A percentile compares a stretch with the other conserved stretches of the same genome.
These are phyloP conservation scores for Russula griseocarnosa DNA, from an alignment of 768 basidiomycete species.

Conservation along the genomic window DNA sequence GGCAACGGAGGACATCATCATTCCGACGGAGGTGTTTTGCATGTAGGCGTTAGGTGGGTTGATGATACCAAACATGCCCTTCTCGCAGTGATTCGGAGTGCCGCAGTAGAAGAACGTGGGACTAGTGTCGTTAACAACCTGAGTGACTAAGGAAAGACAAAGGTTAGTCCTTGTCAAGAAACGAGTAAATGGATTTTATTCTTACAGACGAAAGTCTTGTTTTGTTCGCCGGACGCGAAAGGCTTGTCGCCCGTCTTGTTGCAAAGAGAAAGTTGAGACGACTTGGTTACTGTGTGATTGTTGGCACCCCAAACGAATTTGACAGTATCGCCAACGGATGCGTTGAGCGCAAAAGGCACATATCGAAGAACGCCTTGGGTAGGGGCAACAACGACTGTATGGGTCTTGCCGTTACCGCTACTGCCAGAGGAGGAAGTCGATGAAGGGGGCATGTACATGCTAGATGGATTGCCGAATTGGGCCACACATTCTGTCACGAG, in stretches of 20 bases:
- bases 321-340: slow-evolving; percentile 72
- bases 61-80: slow-evolving; percentile 85
- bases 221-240: slow-evolving; percentile 65
- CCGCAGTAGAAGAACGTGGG: slow-evolving; percentile 75
- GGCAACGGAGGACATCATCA: slow-evolving; percentile 47
- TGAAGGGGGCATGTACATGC: slow-evolving; percentile 33
- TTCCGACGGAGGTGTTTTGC: slow-evolving; percentile 46
- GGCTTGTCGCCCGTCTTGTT: slow-evolving; percentile 59
- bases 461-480: slow-evolving; percentile 44
- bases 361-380: slow-evolving; percentile 71
- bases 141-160: slow-evolving; percentile 42
- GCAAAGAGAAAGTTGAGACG: slow-evolving; percentile 61
- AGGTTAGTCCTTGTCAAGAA: slow-evolving; percentile 28
- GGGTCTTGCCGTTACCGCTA: slow-evolving; percentile 53
- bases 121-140: slow-evolving; percentile 68
- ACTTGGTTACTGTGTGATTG: slow-evolving; percentile 81
- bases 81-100: slow-evolving; percentile 64
- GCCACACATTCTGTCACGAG: slow-evolving; percentile 56
- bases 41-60: slow-evolving; percentile 54
- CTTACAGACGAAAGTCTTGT: slow-evolving; percentile 58
- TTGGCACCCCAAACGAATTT: slow-evolving; percentile 74
- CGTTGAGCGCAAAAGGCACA: slow-evolving; percentile 71
- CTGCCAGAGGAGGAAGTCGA: slow-evolving; percentile 32
- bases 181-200: neutral
- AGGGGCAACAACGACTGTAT: slow-evolving; percentile 77